These are phyloP conservation scores for Candida tammaniensis DNA, from an alignment of 805 yeast species.

Conservation along the genomic window DNA sequence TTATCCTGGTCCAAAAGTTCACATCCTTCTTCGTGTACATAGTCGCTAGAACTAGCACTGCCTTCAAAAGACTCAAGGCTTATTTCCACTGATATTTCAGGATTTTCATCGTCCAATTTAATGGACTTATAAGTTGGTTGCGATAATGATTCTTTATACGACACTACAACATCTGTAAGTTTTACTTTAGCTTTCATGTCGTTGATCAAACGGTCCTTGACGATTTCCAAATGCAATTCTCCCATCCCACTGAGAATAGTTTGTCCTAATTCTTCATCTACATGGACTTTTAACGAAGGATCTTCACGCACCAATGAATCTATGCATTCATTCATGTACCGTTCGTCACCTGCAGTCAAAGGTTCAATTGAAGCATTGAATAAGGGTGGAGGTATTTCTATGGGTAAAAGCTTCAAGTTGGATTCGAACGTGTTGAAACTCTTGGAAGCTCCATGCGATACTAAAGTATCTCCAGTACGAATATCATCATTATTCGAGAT, in stretches of 20 bases:
- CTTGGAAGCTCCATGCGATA: conserved; percentile 54
- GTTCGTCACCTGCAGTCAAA: conserved; percentile 71
- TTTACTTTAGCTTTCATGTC: conserved; percentile 82
- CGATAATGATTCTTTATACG: conserved; percentile 71
- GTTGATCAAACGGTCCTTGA: conserved; percentile 70
- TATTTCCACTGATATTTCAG: conserved; percentile 22
- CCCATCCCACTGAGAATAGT: conserved; percentile 95
- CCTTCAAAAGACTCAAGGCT: conserved; percentile 39
- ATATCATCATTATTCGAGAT: conserved; percentile 70
- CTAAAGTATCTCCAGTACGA: conserved; percentile 87
- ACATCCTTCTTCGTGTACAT: conserved; percentile 40
- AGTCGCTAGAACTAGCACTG: conserved; percentile 24
- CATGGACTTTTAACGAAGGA: conserved; percentile 73
- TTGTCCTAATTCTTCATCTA: conserved; percentile 86
- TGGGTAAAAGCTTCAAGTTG: conserved; percentile 62
- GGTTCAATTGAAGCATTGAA: conserved; percentile 87
- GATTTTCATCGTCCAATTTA: conserved; percentile 17
- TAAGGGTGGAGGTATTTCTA: conserved; percentile 86
- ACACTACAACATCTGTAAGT: conserved; percentile 81
- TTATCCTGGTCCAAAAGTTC: conserved; percentile 44
- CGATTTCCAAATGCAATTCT: conserved; percentile 89
- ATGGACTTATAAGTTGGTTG: conserved; percentile 19
- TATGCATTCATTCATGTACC: conserved; percentile 70
- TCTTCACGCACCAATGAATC: conserved; percentile 75
- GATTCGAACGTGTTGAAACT: conserved; percentile 43